Base-by-base conservation (phyloP, 2,329 filamentous ascomycete genomes). In the Coniochaeta sp. region DNA sequence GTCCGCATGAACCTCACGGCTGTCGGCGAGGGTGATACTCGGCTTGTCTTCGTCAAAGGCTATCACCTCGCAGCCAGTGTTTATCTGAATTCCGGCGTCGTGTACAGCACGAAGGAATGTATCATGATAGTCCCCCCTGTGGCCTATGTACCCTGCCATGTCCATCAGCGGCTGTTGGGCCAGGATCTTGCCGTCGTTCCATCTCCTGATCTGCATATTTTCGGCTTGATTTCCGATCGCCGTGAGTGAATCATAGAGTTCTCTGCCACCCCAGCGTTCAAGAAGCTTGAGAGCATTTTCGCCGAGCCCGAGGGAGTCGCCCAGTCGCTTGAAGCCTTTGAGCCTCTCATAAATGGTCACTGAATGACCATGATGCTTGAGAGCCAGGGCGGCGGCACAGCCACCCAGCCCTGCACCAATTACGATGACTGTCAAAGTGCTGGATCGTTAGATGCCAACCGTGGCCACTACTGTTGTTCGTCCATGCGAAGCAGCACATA, bases 371-470 rank as follows among this genome's bases (percentile, higher is more conserved):
- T 75, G 72, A 53, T 73, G 67, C 53, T 74, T 68, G 48, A 76
- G 66, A 3, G 73, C 74, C 22, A 76, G 64, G n/a, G 73, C 73
- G 5, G 71, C 67, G 1, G 73, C 73, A 56, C 73, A 76, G 12
- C 74, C 74, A 7, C 74, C 74, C 1, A 77, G 68, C 10, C 74
- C 74, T 16, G 73, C 74, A 16, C 74, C 74, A n/a, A 77, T 70
- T 20, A 76, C 66, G 26, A 76, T 72, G 30, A 72, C 74, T 74
- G n/a, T 26, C 20, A 9, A 4, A 4, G 38, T 14, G 10, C n/a
- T 42, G 38, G 8, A 26, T n/a, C 6, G 18, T 42, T 14, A 42
- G 38, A 42, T 18, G 10, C 8, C n/a, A n/a, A n/a, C n/a, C n/a
- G n/a, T n/a, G n/a, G n/a, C n/a, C n/a, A n/a, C n/a, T n/a, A n/a